Base-by-base conservation (phyloP, 345 rosid genomes). In the Sonneratia caseolaris region DNA sequence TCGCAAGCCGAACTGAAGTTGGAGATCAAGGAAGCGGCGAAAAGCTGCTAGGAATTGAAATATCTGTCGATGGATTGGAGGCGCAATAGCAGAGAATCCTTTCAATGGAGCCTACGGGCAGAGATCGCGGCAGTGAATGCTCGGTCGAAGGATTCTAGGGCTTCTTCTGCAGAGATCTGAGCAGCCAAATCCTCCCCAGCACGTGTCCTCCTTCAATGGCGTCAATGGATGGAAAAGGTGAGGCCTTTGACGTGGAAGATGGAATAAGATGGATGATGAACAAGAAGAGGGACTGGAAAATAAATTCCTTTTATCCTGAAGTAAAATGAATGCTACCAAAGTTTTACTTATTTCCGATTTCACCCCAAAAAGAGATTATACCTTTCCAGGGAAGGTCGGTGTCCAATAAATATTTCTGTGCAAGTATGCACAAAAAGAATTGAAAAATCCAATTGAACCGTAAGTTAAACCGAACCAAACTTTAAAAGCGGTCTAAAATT, bases 151-250 rank as follows among this genome's bases (percentile, higher is more conserved):
- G 12, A 11, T 62, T 4, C 66, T 62, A 62, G 66, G 66, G 66
- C 35, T 62, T 62, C 66, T 35, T 62, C 66, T 13, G 66, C 38
- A 27, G 66, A 62, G 66, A 62, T 62, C 66, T 62, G 66, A 62
- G 66, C 66, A 5, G 6, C 66, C 66, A 14, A 32, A 61, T 21
- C 9, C 35, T 9, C 11, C 6, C 4, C 12, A n/a, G 22, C 22
- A 16, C 53, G 15, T 48, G 32, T 24, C 64, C 9, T 59, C 38
- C 66, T 62, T 35, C 66, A 62, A 62, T 62, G 66, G 66, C 66
- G 38, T 62, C 66, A 27, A 32, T 27, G 66, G 19, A 10, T 62
- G 35, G 11, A 2, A 59, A 7, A n/a, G 64, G 64, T 18, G 21
- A 18, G 7, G 7, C 18, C 53, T 15, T 48, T 59, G 3, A 24